phyloP scores from a whole-genome alignment of 768 basidiomycete genomes.

The Holtermanniella nyarrowii region DNA sequence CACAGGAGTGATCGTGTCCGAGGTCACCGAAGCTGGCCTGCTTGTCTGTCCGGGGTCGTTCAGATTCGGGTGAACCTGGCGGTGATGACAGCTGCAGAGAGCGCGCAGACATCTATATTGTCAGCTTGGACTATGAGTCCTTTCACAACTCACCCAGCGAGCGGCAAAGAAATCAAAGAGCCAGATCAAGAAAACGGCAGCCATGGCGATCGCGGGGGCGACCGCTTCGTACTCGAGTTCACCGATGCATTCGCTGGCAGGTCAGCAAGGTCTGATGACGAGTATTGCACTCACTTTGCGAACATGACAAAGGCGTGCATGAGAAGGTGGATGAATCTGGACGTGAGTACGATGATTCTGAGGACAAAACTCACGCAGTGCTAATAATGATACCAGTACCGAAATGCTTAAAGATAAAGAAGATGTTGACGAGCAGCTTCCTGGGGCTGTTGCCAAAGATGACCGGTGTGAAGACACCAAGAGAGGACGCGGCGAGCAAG shows the following conservation, averaged over 20 bases:
- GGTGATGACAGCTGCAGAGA: not conserved
- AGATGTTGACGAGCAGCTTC: constrained; percentile 19
- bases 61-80: not conserved
- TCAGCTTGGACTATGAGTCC: too few species aligned
- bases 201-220: constrained; percentile 39
- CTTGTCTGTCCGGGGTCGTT: not conserved
- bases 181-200: constrained; percentile 34
- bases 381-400: constrained; percentile 40
- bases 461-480: constrained; percentile 28
- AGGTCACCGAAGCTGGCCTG: not conserved
- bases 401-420: constrained; percentile 34
- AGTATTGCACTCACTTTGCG: constrained; percentile 10
- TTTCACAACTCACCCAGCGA: constrained; percentile 3
- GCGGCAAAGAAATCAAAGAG: constrained; percentile 36
- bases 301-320: constrained; percentile 43
- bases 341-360: not conserved
- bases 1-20: not conserved
- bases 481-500: constrained; percentile 24
- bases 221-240: constrained; percentile 38
- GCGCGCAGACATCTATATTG: not conserved
- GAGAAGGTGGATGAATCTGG: constrained; percentile 29
- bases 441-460: constrained; percentile 16
- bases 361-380: constrained; percentile 24
- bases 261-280: not conserved
- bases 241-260: constrained; percentile 28